Percentiles rank a stretch among this genome's conserved stretches.
phyloP scores from a whole-genome alignment of 345 rosid genomes.

The Abelmoschus esculentus region DNA sequence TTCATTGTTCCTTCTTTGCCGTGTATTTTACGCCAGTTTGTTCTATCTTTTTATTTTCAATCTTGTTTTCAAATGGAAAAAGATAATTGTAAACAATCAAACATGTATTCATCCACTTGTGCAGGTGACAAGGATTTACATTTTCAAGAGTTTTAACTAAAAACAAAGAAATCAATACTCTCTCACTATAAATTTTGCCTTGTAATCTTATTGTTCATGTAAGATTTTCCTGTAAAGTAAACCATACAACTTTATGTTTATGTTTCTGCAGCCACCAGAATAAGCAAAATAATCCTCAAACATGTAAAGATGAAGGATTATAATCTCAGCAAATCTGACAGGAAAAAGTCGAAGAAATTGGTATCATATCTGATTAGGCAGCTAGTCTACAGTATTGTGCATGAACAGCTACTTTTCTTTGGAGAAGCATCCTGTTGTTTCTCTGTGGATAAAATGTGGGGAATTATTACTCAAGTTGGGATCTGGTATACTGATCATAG shows the following conservation, averaged over 20 bases:
- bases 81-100: neutral
- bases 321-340: conserved; percentile 4
- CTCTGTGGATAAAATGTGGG: conserved; percentile 26
- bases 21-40: neutral
- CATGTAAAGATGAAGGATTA: neutral
- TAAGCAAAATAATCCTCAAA: neutral
- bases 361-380: conserved; percentile 12
- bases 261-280: conserved; percentile 11
- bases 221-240: neutral
- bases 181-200: neutral
- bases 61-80: neutral
- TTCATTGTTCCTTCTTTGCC: neutral
- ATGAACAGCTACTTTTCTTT: conserved; percentile 39
- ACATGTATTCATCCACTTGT: neutral
- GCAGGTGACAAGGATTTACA: neutral
- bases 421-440: conserved; percentile 36
- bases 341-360: conserved; percentile 6
- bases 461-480: neutral
- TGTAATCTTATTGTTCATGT: neutral
- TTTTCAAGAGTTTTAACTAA: neutral
- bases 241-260: conserved; percentile 2
- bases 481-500: neutral
- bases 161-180: conserved; percentile 7
- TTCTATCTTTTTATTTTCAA: neutral
- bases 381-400: conserved; percentile 51